These are phyloP conservation scores for Coniferiporia weirii DNA, from an alignment of 1,284 basidiomycete species.

Conservation along the genomic window DNA sequence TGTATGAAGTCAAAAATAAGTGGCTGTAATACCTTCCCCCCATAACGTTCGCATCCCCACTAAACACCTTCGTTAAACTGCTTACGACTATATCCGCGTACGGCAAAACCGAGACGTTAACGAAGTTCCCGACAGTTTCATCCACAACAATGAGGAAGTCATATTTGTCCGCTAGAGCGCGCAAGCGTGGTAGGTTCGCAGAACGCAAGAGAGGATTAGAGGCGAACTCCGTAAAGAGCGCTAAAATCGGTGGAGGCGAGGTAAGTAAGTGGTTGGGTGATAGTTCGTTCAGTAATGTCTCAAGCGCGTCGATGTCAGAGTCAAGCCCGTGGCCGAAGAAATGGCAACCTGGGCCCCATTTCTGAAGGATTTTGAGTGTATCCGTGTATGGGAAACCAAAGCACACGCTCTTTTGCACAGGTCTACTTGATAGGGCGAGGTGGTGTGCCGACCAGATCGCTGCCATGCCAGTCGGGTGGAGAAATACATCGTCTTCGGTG, in stretches of 20 bases:
- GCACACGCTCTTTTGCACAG: constrained; percentile 78
- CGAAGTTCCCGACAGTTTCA: constrained; percentile 95
- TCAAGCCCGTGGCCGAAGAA: constrained; percentile 85
- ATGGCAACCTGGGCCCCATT: constrained; percentile 95
- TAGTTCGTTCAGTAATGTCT: constrained; percentile 54
- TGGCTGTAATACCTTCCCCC: constrained; percentile 73
- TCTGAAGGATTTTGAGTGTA: constrained; percentile 93
- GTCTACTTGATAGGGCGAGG: constrained; percentile 49
- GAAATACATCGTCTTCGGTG: constrained; percentile 82
- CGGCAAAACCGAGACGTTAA: constrained; percentile 90
- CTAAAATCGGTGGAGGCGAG: constrained; percentile 47
- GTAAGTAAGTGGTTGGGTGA: constrained; percentile 34
- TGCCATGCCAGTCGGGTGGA: constrained; percentile 87
- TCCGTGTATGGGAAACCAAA: constrained; percentile 98
- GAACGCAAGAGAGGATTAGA: constrained; percentile 91
- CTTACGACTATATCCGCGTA: constrained; percentile 93
- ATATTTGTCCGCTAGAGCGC: constrained; percentile 82
- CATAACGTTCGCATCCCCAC: constrained; percentile 95
- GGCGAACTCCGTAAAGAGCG: constrained; percentile 86
- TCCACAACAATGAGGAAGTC: constrained; percentile 89
- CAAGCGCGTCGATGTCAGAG: constrained; percentile 71
- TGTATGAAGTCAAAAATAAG: constrained; percentile 3
- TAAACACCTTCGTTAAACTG: constrained; percentile 93
- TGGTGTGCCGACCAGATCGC: constrained; percentile 92
- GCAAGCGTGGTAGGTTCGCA: constrained; percentile 74